Base-by-base conservation (phyloP, 352 stramenopile genomes). In the Globisporangium iwayamae region DNA sequence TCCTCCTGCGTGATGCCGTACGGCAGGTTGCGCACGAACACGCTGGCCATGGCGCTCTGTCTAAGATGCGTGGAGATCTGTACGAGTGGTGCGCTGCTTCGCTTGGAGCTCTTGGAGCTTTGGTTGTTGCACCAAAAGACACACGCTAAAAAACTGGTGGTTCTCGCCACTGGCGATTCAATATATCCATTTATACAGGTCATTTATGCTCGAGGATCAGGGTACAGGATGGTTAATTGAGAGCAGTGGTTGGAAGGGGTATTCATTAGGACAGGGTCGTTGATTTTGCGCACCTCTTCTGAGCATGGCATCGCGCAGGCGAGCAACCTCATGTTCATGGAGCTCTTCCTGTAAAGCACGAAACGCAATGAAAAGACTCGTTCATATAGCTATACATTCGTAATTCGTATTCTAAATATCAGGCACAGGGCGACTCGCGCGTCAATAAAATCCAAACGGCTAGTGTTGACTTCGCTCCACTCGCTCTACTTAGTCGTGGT, bases 1-100 rank as follows among this genome's bases (percentile, higher is more conserved):
- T 90, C 81, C 66, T 93, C 81, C 73, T 93, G 83, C 61, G 84
- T 93, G 56, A 93, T 78, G 67, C 84, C 84, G 59, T 90, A 95
- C 69, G 86, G 83, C 75, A 95, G 73, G 73, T 95, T 95, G 58
- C 86, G 86, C 74, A 93, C 86, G 60, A 95, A 95, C 30, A 95
- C 67, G 43, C 74, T 93, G 63, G 83, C 74, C 76, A 75, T 75
- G 32, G 48, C 36, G 51, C 43, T 59, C n/a, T 66, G 6, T 54
- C 3, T 54, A 14, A 39, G 20, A 39, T 18, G 25, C 32, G 28
- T 38, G 28, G 48, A 2, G n/a, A 20, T 38, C 14, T 34, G 53
- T 20, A 25, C 30, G 14, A 10, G 53, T 20, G 32, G 6, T 36
- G 51, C 18, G 6, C 34, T 43, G 18, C 30, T 30, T 20, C 10